A percentile compares a stretch with the other conserved stretches of the same genome.
These are phyloP conservation scores for Ustilago cynodontis DNA, from an alignment of 1,284 basidiomycete species.

Conservation along the genomic window DNA sequence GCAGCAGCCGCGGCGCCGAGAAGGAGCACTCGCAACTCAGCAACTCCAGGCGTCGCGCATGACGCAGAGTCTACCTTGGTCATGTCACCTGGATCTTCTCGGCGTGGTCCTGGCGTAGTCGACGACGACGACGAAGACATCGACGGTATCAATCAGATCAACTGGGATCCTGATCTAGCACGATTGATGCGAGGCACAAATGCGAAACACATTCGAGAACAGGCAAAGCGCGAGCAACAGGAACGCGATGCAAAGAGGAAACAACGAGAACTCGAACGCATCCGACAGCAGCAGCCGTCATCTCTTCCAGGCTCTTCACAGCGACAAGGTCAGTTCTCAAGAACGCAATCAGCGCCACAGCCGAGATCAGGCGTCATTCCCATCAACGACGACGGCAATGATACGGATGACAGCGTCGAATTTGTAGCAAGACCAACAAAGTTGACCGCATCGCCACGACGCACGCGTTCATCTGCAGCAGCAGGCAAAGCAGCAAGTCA, in stretches of 20 bases:
- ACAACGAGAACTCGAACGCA: constrained; percentile 22
- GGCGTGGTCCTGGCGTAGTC: background rate
- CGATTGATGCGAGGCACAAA: constrained; percentile 50
- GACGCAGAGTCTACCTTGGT: background rate
- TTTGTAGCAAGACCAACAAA: constrained; percentile 14
- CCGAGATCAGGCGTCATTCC: background rate
- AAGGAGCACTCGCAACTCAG: constrained; percentile 23
- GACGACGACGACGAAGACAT: constrained; percentile 7
- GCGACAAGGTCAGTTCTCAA: constrained; percentile 1
- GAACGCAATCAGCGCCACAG: constrained; percentile 25
- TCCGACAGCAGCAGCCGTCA: constrained; percentile 13
- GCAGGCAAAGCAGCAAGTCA: constrained; percentile 9
- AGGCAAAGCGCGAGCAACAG: constrained; percentile 44
- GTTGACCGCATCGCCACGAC: constrained; percentile 1
- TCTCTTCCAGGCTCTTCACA: constrained; percentile 11
- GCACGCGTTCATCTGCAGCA: constrained; percentile 10
- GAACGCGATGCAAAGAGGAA: constrained; percentile 25
- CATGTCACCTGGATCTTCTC: background rate
- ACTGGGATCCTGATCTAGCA: constrained; percentile 56
- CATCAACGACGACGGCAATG: constrained; percentile 13
- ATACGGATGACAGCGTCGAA: constrained; percentile 38
- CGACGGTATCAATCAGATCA: constrained; percentile 15
- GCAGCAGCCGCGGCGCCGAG: background rate
- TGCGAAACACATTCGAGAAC: constrained; percentile 47
- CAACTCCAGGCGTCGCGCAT: constrained; percentile 20